Conservation (phyloP, 83 land plant species). For the Picea mariana region DNA sequence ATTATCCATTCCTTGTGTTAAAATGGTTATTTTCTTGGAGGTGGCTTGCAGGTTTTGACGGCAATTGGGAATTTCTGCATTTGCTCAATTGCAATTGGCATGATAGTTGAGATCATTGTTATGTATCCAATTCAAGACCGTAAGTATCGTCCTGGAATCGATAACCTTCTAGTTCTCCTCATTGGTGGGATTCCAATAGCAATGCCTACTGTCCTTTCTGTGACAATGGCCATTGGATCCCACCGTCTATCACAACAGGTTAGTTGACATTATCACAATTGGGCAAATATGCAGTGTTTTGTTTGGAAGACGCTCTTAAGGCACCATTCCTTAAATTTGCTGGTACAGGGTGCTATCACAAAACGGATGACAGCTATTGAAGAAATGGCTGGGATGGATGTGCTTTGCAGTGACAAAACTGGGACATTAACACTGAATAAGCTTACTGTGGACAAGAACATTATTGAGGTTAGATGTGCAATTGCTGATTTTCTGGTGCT, state of each 20-base stretch:
- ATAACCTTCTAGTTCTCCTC: slow-evolving; percentile 57
- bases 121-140: slow-evolving; percentile 55
- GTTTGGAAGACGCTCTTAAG: no score
- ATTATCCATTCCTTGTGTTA: neutral
- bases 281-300: neutral
- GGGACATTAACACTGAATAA: slow-evolving; percentile 55
- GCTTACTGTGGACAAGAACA: slow-evolving; percentile 38
- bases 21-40: neutral
- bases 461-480: slow-evolving; percentile 34
- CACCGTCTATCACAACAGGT: slow-evolving; percentile 2
- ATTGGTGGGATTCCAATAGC: slow-evolving; percentile 24
- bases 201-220: slow-evolving; percentile 68
- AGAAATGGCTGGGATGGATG: no score
- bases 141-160: slow-evolving; percentile 29
- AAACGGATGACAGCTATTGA: slow-evolving; percentile 8
- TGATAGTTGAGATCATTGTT: slow-evolving; percentile 49
- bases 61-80: slow-evolving; percentile 52
- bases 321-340: neutral
- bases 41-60: slow-evolving; percentile 28
- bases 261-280: neutral
- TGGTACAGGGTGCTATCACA: slow-evolving; percentile 45
- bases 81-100: slow-evolving; percentile 30
- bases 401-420: slow-evolving; percentile 31
- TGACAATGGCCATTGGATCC: slow-evolving; percentile 46
- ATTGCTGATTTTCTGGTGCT: neutral